Base-by-base conservation (phyloP, 2,329 filamentous ascomycete species). In the Aquanectria penicillioides region DNA sequence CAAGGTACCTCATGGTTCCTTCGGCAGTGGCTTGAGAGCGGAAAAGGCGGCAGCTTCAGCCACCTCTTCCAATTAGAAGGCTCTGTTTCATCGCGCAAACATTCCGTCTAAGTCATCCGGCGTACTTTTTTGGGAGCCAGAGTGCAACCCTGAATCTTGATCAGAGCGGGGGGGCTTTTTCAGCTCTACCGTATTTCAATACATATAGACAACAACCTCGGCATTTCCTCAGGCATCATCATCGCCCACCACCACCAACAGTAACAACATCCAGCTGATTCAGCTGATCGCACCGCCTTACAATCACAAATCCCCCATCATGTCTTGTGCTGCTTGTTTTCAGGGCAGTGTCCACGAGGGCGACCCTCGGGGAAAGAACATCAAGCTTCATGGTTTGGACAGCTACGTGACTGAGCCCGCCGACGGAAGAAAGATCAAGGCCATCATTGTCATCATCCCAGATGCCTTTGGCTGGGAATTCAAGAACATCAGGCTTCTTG, bases 391-490 rank as follows among this genome's bases (percentile, higher is more conserved):
- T 62, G 80, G 79, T 20, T 74, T 84, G 4, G 70, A 80, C 29
- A 76, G 78, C 2, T 87, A 86, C 57, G 72, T 85, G 13, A 73
- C 77, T 7, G 75, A 71, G 36, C 76, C 77, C 0, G 23, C 70
- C 0, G 53, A 66, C n/a, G 73, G 76, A 2, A 48, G 37, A 9
- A 7, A 54, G 1, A 36, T 74, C n/a, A 79, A 78, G 31, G 83
- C 76, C 10, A 79, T 84, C 57, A 71, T 87, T 9, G 80, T 86
- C 36, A 76, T 86, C 46, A 76, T 87, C 26, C 77, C 84, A 0
- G 85, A 87, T 66, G 80, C 80, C 0, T 86, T 86, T 63, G 84
- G 84, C 13, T 83, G 83, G 78, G 74, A 77, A 3, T 81, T 86
- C 61, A 71, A 79, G 18, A 87, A 87, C 70, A 79, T 78, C 48